phyloP scores from a whole-genome alignment of 2,329 filamentous ascomycete genomes.

The Pestalotiopsis fici region DNA sequence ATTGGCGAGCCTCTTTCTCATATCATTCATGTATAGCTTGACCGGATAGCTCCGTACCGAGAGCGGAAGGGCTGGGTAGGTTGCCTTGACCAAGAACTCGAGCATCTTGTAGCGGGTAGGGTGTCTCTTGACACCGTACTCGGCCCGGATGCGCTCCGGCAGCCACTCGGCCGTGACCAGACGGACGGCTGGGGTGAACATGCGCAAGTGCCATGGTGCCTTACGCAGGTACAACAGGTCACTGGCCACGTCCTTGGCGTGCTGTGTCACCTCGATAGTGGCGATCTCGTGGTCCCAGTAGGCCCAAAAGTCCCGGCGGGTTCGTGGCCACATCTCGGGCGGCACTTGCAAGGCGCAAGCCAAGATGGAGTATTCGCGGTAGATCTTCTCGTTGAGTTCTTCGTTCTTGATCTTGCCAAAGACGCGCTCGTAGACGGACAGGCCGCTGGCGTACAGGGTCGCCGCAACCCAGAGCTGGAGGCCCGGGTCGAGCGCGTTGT shows the following conservation, averaged over 20 bases:
- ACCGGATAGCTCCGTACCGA: constrained; percentile 25
- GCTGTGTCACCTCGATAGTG: constrained; percentile 24
- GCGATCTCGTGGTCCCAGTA: constrained; percentile 30
- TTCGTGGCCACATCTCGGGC: constrained; percentile 27
- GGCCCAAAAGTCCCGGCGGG: constrained; percentile 23
- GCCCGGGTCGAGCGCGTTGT: constrained; percentile 35
- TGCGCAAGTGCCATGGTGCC: constrained; percentile 19
- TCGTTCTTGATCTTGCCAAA: constrained; percentile 30
- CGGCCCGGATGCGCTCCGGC: constrained; percentile 21
- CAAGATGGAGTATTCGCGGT: constrained; percentile 26
- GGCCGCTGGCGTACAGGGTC: constrained; percentile 36
- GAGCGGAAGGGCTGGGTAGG: constrained; percentile 30
- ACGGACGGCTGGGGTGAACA: constrained; percentile 20
- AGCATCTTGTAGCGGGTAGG: constrained; percentile 14
- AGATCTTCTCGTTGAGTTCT: constrained; percentile 24
- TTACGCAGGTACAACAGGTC: constrained; percentile 24
- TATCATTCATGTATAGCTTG: constrained; percentile 22
- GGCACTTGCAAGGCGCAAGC: constrained; percentile 30
- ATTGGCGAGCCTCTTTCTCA: constrained; percentile 16
- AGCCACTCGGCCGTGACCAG: constrained; percentile 21
- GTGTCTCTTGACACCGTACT: constrained; percentile 23
- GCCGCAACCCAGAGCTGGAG: constrained; percentile 41
- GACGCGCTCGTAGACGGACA: constrained; percentile 35
- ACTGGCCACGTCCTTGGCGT: constrained; percentile 24
- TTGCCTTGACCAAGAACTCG: constrained; percentile 22